phyloP scores from a whole-genome alignment of 2,329 filamentous ascomycete genomes.

The Colletotrichum phormii region DNA sequence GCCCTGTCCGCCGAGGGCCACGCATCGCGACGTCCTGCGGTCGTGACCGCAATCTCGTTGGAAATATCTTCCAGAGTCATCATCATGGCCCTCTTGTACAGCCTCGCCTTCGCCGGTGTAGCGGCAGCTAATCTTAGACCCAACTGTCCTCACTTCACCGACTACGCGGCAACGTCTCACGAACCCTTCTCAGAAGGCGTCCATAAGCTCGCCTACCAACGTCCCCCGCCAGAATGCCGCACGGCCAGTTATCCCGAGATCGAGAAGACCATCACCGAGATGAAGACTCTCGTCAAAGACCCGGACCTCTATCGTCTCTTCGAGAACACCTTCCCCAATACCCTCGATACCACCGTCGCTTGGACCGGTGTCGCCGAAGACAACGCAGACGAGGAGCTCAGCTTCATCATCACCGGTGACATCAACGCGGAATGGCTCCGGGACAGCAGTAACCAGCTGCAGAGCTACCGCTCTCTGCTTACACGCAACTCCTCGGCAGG shows the following conservation, averaged over 20 bases:
- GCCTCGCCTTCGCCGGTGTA: constrained; percentile 16
- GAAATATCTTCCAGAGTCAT: background rate
- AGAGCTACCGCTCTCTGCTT: constrained; percentile 77
- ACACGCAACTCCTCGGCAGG: constrained; percentile 61
- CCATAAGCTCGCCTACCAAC: constrained; percentile 82
- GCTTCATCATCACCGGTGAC: constrained; percentile 85
- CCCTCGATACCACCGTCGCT: constrained; percentile 77
- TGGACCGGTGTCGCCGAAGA: constrained; percentile 73
- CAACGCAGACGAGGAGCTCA: constrained; percentile 68
- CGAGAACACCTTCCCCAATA: constrained; percentile 79
- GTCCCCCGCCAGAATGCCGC: constrained; percentile 80
- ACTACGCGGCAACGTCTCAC: constrained; percentile 58
- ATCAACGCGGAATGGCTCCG: constrained; percentile 95
- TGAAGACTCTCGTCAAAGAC: constrained; percentile 78
- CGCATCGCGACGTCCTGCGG: constrained; percentile 2
- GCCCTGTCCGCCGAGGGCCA: constrained; percentile 12
- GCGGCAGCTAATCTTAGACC: constrained; percentile 40
- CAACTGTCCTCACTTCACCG: constrained; percentile 49
- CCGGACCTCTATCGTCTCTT: constrained; percentile 80
- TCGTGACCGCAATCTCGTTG: constrained; percentile 6
- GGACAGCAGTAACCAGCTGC: constrained; percentile 85
- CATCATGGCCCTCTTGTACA: constrained; percentile 12
- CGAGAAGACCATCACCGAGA: constrained; percentile 78
- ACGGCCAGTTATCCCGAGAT: constrained; percentile 83
- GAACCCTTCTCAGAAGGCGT: constrained; percentile 81